phyloP scores from a whole-genome alignment of 2,329 filamentous ascomycete species.

The Sporothrix variecibatus region DNA sequence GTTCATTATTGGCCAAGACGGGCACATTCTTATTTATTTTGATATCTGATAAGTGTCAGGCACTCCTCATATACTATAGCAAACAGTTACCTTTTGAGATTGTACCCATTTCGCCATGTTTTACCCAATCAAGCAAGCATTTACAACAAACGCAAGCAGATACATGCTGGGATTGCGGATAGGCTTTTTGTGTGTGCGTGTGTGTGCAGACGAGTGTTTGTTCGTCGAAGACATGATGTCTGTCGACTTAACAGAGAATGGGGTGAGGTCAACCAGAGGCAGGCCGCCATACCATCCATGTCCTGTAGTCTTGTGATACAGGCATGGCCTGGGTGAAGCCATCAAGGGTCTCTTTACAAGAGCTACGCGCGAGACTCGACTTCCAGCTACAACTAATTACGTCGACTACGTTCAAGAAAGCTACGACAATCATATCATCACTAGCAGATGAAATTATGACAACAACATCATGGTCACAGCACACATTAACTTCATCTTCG shows the following conservation, averaged over 20 bases:
- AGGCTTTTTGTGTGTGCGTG: too few species aligned
- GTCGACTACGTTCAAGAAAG: too few species aligned
- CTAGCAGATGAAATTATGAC: not conserved
- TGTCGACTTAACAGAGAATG: not conserved
- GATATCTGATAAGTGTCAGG: slow-evolving; percentile 24
- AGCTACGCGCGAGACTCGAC: too few species aligned
- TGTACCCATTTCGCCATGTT: slow-evolving; percentile 15
- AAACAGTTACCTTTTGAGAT: slow-evolving; percentile 13
- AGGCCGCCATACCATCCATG: not conserved
- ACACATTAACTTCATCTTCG: slow-evolving; percentile 54
- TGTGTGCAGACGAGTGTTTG: too few species aligned
- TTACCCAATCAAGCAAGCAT: slow-evolving; percentile 21
- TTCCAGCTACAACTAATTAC: too few species aligned
- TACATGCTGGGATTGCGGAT: not conserved
- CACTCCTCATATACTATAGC: slow-evolving; percentile 28
- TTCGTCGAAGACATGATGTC: not conserved
- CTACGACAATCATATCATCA: too few species aligned
- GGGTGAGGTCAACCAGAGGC: too few species aligned
- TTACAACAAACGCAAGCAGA: not conserved
- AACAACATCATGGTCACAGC: slow-evolving; percentile 8
- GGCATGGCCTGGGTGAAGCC: too few species aligned
- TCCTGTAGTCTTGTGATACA: too few species aligned
- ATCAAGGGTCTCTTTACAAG: too few species aligned
- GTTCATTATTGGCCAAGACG: slow-evolving; percentile 5
- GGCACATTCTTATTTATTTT: slow-evolving; percentile 23